Base-by-base conservation (phyloP, 2,329 filamentous ascomycete genomes). In the Beauveria varroae region DNA sequence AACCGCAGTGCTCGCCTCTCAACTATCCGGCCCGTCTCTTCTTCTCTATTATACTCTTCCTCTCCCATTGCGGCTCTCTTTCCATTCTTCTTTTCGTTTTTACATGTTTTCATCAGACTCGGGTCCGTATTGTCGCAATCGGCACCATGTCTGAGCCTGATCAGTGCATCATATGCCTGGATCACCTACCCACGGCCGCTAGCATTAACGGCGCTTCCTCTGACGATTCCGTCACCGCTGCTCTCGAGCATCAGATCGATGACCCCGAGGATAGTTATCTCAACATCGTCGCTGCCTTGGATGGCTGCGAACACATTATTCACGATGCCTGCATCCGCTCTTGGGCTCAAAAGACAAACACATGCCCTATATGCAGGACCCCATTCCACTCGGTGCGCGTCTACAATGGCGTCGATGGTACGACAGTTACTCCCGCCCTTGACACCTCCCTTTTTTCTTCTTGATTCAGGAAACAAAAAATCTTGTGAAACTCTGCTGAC, bases 271-370 rank as follows among this genome's bases (percentile, higher is more conserved):
- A 69, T 37, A 73, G 66, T 65, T 69, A 74, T 65, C 72, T 75
- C 67, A 74, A 78, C 66, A 74, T 77, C 63, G 80, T 87, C 64
- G 85, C 86, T 46, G 75, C 82, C 60, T 83, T 88, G 55, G 79
- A 86, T 63, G 88, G 91, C 52, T 99, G 95, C 75, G 90, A 91
- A 62, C 96, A 99, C 79, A 84, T 93, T 68, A 81, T 99, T 68
- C 95, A 99, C 77, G 88, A 99, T 77, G 86, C 89, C 57, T 99
- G 95, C 75, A 82, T 99, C 67, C 89, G 89, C 68, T 91, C 92
- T 67, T 99, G 95, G 95, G 91, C 93, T 51, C 91, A 96, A 76
- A 89, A 96, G 74, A 93, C 95, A 65, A 99, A 98, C 76, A 97
- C 93, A 72, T 99, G 95, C 75, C 95, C 95, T 51, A 96, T 99